Base-by-base conservation (phyloP, 2,329 filamentous ascomycete species). In the Exophiala mesophila region DNA sequence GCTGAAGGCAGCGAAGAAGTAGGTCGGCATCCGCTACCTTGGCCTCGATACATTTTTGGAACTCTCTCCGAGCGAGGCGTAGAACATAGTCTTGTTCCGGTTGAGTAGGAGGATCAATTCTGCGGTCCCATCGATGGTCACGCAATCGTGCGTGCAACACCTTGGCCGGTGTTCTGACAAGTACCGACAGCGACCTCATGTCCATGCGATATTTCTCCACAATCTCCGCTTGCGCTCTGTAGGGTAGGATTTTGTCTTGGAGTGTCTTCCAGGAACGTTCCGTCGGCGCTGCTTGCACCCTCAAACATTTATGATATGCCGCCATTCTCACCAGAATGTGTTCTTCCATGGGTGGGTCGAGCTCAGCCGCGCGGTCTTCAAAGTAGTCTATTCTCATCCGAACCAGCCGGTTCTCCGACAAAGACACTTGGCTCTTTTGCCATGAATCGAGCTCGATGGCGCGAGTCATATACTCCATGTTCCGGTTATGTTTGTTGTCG, bases 231-330 rank as follows among this genome's bases (percentile, higher is more conserved):
- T 53, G 44, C 8, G 33, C 45, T 31, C 57, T 47, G 17, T 58
- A 54, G 9, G 45, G 39, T 17, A 47, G 34, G 19, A 63, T 49
- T 39, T 63, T 63, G 5, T 37, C 20, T 36, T 44, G 37, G 18
- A 63, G 47, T 9, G 48, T 41, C 13, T 52, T 49, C 59, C 60
- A 63, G 6, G 55, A 50, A 33, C 57, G 53, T 3, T 54, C 45
- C 24, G 55, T 60, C 6, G 57, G 50, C 7, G 41, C 28, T 26
- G 44, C 34, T 18, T 63, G 65, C 29, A 64, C 60, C 16, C 61
- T 59, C 23, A 68, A 53, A 15, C 63, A 59, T 17, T 60, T 58
- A 13, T 60, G 57, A 48, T 64, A 70, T 1, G 64, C 63, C 1
- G 61, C 56, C 43, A 67, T 68, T 17, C 55, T 57, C 44, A 62